Evolutionary conservation across 768 basidiomycete genomes (phyloP), one percentile per base, ranked within the genome.

Genomic region (Phylloporus rhodoxanthus): DNA sequence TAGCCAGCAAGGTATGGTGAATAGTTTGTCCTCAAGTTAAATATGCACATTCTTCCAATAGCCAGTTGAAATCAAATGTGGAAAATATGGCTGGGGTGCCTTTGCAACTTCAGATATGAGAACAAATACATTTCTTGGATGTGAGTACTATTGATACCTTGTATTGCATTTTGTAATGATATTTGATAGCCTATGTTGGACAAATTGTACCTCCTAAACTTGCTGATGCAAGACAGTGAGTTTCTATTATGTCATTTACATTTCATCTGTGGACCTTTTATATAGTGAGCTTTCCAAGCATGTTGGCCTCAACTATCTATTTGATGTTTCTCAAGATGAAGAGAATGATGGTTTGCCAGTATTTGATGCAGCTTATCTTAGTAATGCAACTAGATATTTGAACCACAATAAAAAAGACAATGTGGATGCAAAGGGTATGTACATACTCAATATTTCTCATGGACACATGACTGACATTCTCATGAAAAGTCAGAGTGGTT

Each of bases 311-410:
- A 75, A 75, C 50, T 75, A 75, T 47, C 37, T 66, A 15, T 75
- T 75, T 53, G 61, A 59, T 3, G 17, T 53, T 21, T 47, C 36
- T 50, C 30, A 20, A 29, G 41, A 48, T 0, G 10, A 0, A 5
- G 10, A 8, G 5, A 25, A 32, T 2, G 1, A n/a, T 2, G 5
- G 30, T 0, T 9, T 50, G 1, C 30, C 28, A 8, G 8, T 58
- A 34, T 47, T 58, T 34, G 77, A 79, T 63, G 72, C 76, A 19
- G 68, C 67, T n/a, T 48, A 56, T 9, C 49, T 71, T 10, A 75
- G 77, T 0, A 77, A 79, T 59, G 62, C 69, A 37, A 75, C 70
- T 0, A 63, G 77, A 28, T 79, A 70, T 47, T 52, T 78, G 2
- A 79, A 79, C 53, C 72, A 75, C 45, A 39, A 21, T 1, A 2